Base-by-base conservation (phyloP, 1,284 basidiomycete species). In the Leccinum laetum region DNA sequence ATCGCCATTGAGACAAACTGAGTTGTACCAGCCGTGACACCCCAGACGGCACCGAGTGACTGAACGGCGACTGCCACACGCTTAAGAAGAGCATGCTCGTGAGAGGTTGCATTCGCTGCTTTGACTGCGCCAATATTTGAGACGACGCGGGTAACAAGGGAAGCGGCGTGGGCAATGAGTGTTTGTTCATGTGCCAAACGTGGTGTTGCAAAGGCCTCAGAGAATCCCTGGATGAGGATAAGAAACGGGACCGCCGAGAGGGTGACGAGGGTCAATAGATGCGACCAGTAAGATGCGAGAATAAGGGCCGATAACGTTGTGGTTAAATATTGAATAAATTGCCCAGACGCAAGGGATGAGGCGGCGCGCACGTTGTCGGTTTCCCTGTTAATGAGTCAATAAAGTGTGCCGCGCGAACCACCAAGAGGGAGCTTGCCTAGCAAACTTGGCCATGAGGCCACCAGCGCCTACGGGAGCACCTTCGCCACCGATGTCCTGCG, bases 371-470 rank as follows among this genome's bases (percentile, higher is more conserved):
- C 91, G 65, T 98, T 94, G 77, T 99, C 96, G 3, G 94, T 97
- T 78, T 99, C 96, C 70, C 96, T 98, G 73, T 58, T 2, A 10
- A 67, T 63, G 49, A 44, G 29, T 71, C 6, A 64, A 64, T 64
- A 63, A 37, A 58, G 14, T 53, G 29, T 13, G 2, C n/a, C 5
- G 52, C 41, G 5, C 9, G 21, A 21, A 21, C 24, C 61, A 21
- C 7, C 46, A 49, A 52, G 52, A 49, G 63, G 3, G 9, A 35
- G 80, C 88, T 71, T 68, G 94, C 96, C 89, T 89, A 29, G 92
- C 87, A 75, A 98, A 98, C 75, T 95, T 94, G 61, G 94, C 89
- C 95, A 98, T 98, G 56, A 98, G 82, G 18, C 96, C 96, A 64
- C 93, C 96, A 59, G 95, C 94, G 66, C 95, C 94, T 62, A 92